Conservation (phyloP, 2,329 filamentous ascomycete genomes). For the Remersonia thermophila region DNA sequence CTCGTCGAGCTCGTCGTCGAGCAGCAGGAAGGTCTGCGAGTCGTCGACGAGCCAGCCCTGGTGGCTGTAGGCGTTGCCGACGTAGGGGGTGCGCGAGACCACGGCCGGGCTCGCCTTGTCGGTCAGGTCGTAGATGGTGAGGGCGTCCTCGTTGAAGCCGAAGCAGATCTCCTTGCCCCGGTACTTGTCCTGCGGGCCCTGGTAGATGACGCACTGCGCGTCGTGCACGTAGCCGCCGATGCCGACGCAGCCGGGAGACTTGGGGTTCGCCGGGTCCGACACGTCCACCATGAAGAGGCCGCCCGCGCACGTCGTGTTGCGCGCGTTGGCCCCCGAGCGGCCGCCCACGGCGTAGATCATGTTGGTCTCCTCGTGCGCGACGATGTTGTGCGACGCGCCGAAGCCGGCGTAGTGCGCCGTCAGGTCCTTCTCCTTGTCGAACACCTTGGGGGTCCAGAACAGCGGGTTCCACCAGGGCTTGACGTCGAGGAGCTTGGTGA, state of each 20-base stretch:
- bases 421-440: conserved; percentile 6
- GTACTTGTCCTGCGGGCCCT: conserved; percentile 37
- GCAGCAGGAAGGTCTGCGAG: conserved; percentile 32
- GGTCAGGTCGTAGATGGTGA: conserved; percentile 20
- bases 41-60: conserved; percentile 43
- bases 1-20: conserved; percentile 45
- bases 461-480: conserved; percentile 21
- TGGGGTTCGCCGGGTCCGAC: conserved; percentile 38
- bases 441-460: conserved; percentile 14
- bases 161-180: conserved; percentile 42
- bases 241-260: conserved; percentile 39
- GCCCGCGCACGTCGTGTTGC: conserved; percentile 33
- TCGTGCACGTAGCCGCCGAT: conserved; percentile 49
- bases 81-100: conserved; percentile 9
- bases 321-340: conserved; percentile 25
- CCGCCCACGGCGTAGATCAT: conserved; percentile 30
- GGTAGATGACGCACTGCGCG: conserved; percentile 44
- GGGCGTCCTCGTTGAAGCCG: conserved; percentile 32
- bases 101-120: conserved; percentile 7
- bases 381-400: conserved; percentile 12
- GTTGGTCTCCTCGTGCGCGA: conserved; percentile 19
- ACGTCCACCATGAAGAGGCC: conserved; percentile 50
- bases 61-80: conserved; percentile 35
- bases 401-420: conserved; percentile 8
- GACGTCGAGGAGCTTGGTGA: conserved; percentile 40